Conservation (phyloP, 768 basidiomycete genomes). For the Naganishia vaughanmartiniae region DNA sequence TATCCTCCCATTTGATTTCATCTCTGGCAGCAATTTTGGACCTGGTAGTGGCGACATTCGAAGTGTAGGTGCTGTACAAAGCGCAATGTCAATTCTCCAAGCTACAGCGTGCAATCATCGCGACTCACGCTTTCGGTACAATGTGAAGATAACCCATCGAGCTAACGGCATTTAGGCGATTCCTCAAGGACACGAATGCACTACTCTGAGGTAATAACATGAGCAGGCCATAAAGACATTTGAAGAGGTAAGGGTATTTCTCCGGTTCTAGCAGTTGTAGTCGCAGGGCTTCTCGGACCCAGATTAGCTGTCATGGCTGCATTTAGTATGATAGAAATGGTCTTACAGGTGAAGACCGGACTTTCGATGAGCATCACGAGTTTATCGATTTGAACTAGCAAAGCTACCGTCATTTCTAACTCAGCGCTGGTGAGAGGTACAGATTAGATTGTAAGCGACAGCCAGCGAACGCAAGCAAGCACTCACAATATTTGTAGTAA, state of each 20-base stretch:
- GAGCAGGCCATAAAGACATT: conserved; percentile 91
- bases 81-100: conserved; percentile 22
- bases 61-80: conserved; percentile 30
- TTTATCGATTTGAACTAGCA: conserved; percentile 95
- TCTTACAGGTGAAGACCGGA: conserved; percentile 92
- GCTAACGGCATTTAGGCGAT: conserved; percentile 90
- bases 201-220: conserved; percentile 97
- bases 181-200: conserved; percentile 89
- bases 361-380: conserved; percentile 97
- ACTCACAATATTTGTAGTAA: conserved; percentile 88
- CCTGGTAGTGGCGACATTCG: conserved; percentile 56
- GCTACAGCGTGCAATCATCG: neutral
- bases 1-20: conserved; percentile 96
- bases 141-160: conserved; percentile 91
- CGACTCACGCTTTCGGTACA: conserved; percentile 73
- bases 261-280: conserved; percentile 95
- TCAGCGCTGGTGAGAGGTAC: conserved; percentile 66
- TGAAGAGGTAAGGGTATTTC: conserved; percentile 91
- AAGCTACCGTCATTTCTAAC: conserved; percentile 88
- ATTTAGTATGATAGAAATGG: neutral
- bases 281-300: conserved; percentile 56
- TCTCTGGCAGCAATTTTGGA: conserved; percentile 74
- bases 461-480: neutral
- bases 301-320: neutral
- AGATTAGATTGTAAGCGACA: neutral